A percentile compares a stretch with the other conserved stretches of the same genome.
Conservation (phyloP, 257 asterid genomes). For the Solanum pimpinellifolium region DNA sequence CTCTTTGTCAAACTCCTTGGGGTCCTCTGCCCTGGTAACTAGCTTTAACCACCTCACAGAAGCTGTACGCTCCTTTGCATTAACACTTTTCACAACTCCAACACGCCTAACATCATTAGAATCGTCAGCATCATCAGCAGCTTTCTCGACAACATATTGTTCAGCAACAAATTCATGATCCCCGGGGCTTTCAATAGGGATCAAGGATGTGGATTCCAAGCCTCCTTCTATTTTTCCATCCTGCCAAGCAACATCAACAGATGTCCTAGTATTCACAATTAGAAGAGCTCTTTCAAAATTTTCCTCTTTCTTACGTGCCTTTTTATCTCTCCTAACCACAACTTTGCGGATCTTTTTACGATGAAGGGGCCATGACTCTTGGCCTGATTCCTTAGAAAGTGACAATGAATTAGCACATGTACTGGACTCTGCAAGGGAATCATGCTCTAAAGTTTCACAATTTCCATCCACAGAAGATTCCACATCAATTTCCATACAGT, state of each 20-base stretch:
- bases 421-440: slow-evolving; percentile 25
- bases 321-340: slow-evolving; percentile 73
- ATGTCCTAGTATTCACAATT: slow-evolving; percentile 60
- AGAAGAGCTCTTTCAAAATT: slow-evolving; percentile 74
- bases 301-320: slow-evolving; percentile 71
- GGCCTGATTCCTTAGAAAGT: slow-evolving; percentile 36
- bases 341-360: slow-evolving; percentile 86
- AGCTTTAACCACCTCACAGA: slow-evolving; percentile 85
- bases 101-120: slow-evolving; percentile 57
- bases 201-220: slow-evolving; percentile 59
- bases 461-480: slow-evolving; percentile 26
- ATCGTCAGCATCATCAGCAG: slow-evolving; percentile 63
- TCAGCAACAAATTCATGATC: slow-evolving; percentile 98
- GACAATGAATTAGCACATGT: slow-evolving; percentile 35
- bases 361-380: slow-evolving; percentile 62
- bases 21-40: slow-evolving; percentile 75
- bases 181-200: slow-evolving; percentile 90
- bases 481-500: slow-evolving; percentile 20
- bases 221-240: slow-evolving; percentile 62
- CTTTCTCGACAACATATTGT: slow-evolving; percentile 94
- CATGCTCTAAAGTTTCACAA: slow-evolving; percentile 22
- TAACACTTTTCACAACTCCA: slow-evolving; percentile 81
- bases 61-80: slow-evolving; percentile 89
- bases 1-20: slow-evolving; percentile 80
- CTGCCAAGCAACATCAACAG: slow-evolving; percentile 89